Percentiles rank a stretch among this genome's conserved stretches.
phyloP scores from a whole-genome alignment of 108 stramenopile genomes.

The Schizochytrium sp. region DNA sequence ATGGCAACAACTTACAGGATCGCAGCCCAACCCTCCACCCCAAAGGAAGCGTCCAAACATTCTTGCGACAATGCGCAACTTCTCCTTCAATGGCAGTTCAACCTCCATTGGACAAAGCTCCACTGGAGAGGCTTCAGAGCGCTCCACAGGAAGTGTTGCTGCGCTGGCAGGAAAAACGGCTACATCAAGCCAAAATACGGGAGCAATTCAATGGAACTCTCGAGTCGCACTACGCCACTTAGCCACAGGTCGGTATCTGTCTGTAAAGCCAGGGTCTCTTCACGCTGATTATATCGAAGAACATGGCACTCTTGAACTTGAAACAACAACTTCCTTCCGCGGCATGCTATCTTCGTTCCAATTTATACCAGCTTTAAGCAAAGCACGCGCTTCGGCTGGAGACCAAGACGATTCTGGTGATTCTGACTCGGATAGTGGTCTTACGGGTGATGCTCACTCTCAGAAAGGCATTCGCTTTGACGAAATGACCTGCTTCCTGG shows the following conservation, averaged over 20 bases:
- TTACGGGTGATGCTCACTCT: not conserved
- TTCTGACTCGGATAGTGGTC: slow-evolving; percentile 11
- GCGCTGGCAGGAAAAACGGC: not conserved
- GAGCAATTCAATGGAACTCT: slow-evolving; percentile 29
- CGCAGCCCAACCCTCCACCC: not conserved
- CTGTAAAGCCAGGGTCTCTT: slow-evolving; percentile 4
- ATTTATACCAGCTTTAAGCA: not conserved
- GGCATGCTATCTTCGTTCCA: not conserved
- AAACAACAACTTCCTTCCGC: not conserved
- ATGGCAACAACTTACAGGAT: not conserved
- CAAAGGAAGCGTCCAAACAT: not conserved
- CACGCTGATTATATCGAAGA: not conserved
- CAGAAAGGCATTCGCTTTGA: not conserved
- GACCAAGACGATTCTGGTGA: not conserved
- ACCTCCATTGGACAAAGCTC: slow-evolving; percentile 34
- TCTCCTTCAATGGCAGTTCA: slow-evolving; percentile 18
- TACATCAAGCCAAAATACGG: not conserved
- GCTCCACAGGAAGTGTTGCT: not conserved
- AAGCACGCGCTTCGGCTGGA: not conserved
- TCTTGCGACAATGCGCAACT: not conserved
- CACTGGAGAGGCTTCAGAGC: slow-evolving; percentile 5
- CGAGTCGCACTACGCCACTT: slow-evolving; percentile 46
- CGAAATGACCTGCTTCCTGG: slow-evolving; percentile 33
- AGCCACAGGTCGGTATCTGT: slow-evolving; percentile 22
- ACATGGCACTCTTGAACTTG: not conserved